Evolutionary conservation across 768 basidiomycete genomes (phyloP), one percentile per base, ranked within the genome.

Genomic region (Mycena sanguinolenta): DNA sequence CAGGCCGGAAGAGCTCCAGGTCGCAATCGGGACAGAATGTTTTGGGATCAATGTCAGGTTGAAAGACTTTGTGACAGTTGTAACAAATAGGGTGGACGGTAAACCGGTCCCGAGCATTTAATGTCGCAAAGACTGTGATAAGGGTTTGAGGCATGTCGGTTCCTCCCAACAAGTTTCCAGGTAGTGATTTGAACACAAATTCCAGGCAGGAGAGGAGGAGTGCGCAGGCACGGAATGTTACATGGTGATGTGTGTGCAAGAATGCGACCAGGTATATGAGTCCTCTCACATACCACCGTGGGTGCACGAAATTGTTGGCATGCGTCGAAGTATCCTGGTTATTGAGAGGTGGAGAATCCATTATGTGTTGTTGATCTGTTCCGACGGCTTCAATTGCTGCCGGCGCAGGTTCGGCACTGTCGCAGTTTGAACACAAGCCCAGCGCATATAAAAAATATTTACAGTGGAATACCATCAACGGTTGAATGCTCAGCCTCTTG

Each of bases 11-110:
- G 8, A 68, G 4, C 36, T 61, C 67, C 42, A 30, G n/a, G 0
- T 50, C 46, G 38, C 67, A 69, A 12, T 49, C 57, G 0, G 61
- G 42, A 25, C 67, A 69, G n/a, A 69, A 28, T 4, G 54, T 50
- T 9, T 36, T n/a, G n/a, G n/a, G n/a, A n/a, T n/a, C n/a, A n/a
- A n/a, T n/a, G n/a, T n/a, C n/a, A n/a, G n/a, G n/a, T n/a, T n/a
- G n/a, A n/a, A n/a, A n/a, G n/a, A n/a, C n/a, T n/a, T n/a, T n/a
- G n/a, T n/a, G n/a, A n/a, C n/a, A n/a, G n/a, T n/a, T n/a, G n/a
- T n/a, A n/a, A n/a, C n/a, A n/a, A n/a, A n/a, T n/a, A n/a, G n/a
- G n/a, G n/a, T n/a, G n/a, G n/a, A n/a, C n/a, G n/a, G n/a, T n/a
- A n/a, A n/a, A n/a, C n/a, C n/a, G n/a, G n/a, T n/a, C n/a, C n/a